Percentiles rank a stretch among this genome's conserved stretches.
These are phyloP conservation scores for Aspergillus sp. DNA, from an alignment of 2,329 filamentous ascomycete species.

Conservation along the genomic window DNA sequence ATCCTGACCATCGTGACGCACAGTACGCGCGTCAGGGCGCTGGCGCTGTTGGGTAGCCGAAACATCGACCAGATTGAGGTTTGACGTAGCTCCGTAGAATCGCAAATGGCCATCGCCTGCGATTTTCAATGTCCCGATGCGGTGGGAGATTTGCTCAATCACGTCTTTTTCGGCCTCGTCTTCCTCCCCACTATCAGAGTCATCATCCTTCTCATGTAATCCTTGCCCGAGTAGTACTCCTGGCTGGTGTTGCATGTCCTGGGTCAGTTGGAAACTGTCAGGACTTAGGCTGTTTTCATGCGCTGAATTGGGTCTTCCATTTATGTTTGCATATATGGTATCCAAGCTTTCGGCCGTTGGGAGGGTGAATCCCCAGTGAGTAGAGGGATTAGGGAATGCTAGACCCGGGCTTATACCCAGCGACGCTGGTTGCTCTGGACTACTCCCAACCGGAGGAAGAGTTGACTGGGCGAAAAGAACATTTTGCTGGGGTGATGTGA, in stretches of 20 bases:
- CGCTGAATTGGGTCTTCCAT: conserved; percentile 15
- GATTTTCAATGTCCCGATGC: conserved; percentile 45
- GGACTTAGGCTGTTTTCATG: conserved; percentile 24
- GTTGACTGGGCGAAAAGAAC: conserved; percentile 10
- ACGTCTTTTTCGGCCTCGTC: conserved; percentile 40
- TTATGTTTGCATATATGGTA: conserved; percentile 33
- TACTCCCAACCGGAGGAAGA: conserved; percentile 12
- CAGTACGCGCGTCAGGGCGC: conserved; percentile 36
- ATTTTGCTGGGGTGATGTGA: conserved; percentile 13
- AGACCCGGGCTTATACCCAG: conserved; percentile 21
- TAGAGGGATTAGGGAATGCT: conserved; percentile 22
- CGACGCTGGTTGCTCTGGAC: conserved; percentile 17
- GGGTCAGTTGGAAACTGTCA: conserved; percentile 24
- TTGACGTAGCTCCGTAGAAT: conserved; percentile 46
- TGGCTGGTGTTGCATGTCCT: conserved; percentile 27
- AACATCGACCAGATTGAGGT: conserved; percentile 42
- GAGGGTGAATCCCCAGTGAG: conserved; percentile 34
- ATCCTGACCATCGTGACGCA: conserved; percentile 39
- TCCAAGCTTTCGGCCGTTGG: conserved; percentile 36
- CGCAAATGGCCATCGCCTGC: conserved; percentile 43
- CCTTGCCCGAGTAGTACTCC: conserved; percentile 20
- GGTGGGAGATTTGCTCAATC: conserved; percentile 43
- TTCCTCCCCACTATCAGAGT: conserved; percentile 36
- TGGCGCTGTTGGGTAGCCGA: conserved; percentile 33
- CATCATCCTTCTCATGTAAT: conserved; percentile 21